A percentile compares a stretch with the other conserved stretches of the same genome.
Conservation (phyloP, 164 flowering plant species). For the Chimonanthus praecox region DNA sequence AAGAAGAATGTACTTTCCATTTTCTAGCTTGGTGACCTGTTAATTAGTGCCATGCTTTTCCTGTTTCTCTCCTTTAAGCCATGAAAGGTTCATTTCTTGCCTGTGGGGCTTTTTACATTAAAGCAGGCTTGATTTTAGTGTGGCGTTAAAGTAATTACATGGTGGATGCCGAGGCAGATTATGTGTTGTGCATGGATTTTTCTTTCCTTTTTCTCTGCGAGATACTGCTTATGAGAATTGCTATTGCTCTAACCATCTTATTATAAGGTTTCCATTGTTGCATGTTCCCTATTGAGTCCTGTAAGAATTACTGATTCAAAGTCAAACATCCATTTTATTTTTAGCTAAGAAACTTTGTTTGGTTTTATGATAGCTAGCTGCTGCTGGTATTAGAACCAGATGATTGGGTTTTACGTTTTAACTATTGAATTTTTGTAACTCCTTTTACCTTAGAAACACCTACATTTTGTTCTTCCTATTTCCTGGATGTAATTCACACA, state of each 20-base stretch:
- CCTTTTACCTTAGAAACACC: not conserved
- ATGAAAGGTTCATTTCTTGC: constrained; percentile 84
- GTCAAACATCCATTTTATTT: constrained; percentile 40
- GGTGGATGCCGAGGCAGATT: constrained; percentile 40
- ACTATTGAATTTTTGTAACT: not conserved
- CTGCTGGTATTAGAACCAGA: too few relatives aligned
- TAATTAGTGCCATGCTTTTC: constrained; percentile 47
- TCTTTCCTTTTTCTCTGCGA: constrained; percentile 33
- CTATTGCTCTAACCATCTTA: constrained; percentile 54
- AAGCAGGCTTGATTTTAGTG: constrained; percentile 45
- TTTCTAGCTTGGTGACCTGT: constrained; percentile 53
- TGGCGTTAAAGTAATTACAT: constrained; percentile 25
- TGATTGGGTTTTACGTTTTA: too few relatives aligned
- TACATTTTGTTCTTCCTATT: not conserved
- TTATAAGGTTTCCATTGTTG: constrained; percentile 72
- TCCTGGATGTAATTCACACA: not conserved
- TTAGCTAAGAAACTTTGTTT: constrained; percentile 15
- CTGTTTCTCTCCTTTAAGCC: constrained; percentile 65
- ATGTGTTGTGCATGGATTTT: constrained; percentile 56
- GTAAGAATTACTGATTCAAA: constrained; percentile 50
- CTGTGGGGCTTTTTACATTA: constrained; percentile 32
- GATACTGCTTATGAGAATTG: constrained; percentile 44
- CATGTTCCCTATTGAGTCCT: constrained; percentile 83
- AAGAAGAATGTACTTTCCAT: constrained; percentile 73
- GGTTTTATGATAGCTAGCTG: not conserved